A percentile compares a stretch with the other conserved stretches of the same genome.
Evolutionary conservation across 208 protist species (phyloP).

Genomic region (Trypanosomatidae sp.): DNA sequence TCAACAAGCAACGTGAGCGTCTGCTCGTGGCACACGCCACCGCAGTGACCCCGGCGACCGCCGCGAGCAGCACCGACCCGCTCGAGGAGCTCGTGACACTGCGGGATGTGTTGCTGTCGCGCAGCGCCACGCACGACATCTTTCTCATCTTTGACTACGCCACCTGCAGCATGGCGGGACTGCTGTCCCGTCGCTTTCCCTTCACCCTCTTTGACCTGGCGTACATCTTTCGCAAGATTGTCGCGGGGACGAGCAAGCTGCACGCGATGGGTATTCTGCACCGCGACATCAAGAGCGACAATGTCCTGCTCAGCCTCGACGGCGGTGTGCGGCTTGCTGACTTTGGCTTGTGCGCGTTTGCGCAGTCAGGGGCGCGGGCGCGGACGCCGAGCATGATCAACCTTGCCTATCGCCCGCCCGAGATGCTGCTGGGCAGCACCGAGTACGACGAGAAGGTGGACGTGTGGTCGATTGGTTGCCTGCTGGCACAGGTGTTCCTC

Average conservation of each 20-base stretch:
- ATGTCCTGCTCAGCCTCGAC: slow-evolving; percentile 54
- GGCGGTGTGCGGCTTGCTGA: slow-evolving; percentile 63
- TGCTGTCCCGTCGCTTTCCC: slow-evolving; percentile 40
- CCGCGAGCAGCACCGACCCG: slow-evolving; percentile 10
- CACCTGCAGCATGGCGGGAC: slow-evolving; percentile 46
- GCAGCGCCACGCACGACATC: slow-evolving; percentile 38
- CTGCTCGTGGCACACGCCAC: slow-evolving; percentile 5
- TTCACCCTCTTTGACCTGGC: slow-evolving; percentile 44
- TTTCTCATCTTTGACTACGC: slow-evolving; percentile 73
- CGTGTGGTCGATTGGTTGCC: slow-evolving; percentile 90
- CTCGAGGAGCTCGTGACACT: slow-evolving; percentile 53
- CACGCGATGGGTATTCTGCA: slow-evolving; percentile 86
- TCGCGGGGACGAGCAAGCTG: slow-evolving; percentile 40
- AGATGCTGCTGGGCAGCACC: slow-evolving; percentile 86
- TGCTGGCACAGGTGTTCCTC: slow-evolving; percentile 94
- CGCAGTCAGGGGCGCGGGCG: slow-evolving; percentile 11
- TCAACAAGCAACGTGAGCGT: slow-evolving; percentile 32
- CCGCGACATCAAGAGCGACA: slow-evolving; percentile 86
- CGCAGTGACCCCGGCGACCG: background rate
- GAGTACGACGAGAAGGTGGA: slow-evolving; percentile 86
- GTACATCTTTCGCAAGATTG: slow-evolving; percentile 64
- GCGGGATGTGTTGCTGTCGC: slow-evolving; percentile 67
- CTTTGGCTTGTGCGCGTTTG: slow-evolving; percentile 78
- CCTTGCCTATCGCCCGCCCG: slow-evolving; percentile 91
- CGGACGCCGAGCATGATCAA: slow-evolving; percentile 91